Percentiles rank a stretch among this genome's conserved stretches.
phyloP scores from a whole-genome alignment of 768 basidiomycete species.

The Mycena vulgaris region DNA sequence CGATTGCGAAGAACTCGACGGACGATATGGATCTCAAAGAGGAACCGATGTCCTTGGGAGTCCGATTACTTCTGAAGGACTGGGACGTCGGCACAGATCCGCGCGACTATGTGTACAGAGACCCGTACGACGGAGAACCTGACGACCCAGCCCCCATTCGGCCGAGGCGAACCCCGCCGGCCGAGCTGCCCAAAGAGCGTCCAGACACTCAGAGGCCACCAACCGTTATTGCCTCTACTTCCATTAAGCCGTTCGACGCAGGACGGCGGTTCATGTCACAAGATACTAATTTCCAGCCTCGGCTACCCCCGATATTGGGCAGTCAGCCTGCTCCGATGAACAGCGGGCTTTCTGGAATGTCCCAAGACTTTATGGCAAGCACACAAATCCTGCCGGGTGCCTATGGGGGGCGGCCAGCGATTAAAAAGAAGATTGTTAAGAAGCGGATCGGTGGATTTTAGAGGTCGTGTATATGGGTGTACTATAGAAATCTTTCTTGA shows the following conservation, averaged over 20 bases:
- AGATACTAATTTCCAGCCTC: constrained; percentile 12
- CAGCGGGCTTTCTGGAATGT: constrained; percentile 35
- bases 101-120: constrained; percentile 63
- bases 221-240: constrained; percentile 52
- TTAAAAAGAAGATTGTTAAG: constrained; percentile 73
- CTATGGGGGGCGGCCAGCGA: constrained; percentile 72
- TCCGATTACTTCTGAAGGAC: constrained; percentile 75
- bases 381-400: constrained; percentile 83
- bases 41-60: constrained; percentile 62
- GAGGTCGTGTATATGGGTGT: background rate
- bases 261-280: constrained; percentile 36
- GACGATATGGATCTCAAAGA: constrained; percentile 42
- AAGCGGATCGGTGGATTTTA: constrained; percentile 86
- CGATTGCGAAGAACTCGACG: constrained; percentile 55
- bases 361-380: constrained; percentile 67
- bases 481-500: background rate
- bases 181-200: constrained; percentile 31
- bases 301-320: constrained; percentile 1
- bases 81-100: constrained; percentile 76
- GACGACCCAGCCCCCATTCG: constrained; percentile 34
- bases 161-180: constrained; percentile 2
- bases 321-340: constrained; percentile 34
- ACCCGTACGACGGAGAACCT: constrained; percentile 65
- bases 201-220: constrained; percentile 54
- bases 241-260: constrained; percentile 16